phyloP scores from a whole-genome alignment of 1,139 yeast species.

The Pichia norvegensis region DNA sequence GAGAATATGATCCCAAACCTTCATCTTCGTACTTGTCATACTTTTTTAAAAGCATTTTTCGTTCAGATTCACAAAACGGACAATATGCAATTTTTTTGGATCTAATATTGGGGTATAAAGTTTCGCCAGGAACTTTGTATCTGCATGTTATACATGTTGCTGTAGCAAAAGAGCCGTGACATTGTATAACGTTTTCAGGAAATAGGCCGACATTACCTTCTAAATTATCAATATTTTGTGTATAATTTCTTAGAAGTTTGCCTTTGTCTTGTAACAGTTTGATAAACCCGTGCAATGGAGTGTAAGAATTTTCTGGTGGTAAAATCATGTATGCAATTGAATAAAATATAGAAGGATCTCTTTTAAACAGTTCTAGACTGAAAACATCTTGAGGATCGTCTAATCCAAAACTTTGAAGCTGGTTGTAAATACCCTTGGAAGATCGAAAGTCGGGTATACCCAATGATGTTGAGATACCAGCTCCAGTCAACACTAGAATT shows the following conservation, averaged over 20 bases:
- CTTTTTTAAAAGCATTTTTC: constrained; percentile 29
- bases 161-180: constrained; percentile 92
- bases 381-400: constrained; percentile 94
- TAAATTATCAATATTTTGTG: constrained; percentile 90
- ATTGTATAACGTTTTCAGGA: constrained; percentile 69
- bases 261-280: constrained; percentile 66
- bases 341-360: constrained; percentile 79
- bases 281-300: constrained; percentile 85
- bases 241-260: constrained; percentile 77
- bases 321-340: constrained; percentile 81
- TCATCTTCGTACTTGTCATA: constrained; percentile 26
- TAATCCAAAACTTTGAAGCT: constrained; percentile 61
- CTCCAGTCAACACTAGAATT: constrained; percentile 83
- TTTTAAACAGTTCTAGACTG: constrained; percentile 62
- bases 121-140: constrained; percentile 58
- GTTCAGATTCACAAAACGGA: constrained; percentile 49
- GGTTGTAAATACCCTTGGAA: constrained; percentile 75
- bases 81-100: constrained; percentile 61
- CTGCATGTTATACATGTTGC: constrained; percentile 85
- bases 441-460: constrained; percentile 97
- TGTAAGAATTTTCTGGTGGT: constrained; percentile 66
- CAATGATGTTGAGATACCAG: constrained; percentile 89
- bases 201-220: constrained; percentile 78
- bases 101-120: constrained; percentile 55
- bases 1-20: constrained; percentile 24